Percentiles rank a stretch among this genome's conserved stretches.
Evolutionary conservation across 352 stramenopile genomes (phyloP).

Genomic region (Phytophthora tubulina): DNA sequence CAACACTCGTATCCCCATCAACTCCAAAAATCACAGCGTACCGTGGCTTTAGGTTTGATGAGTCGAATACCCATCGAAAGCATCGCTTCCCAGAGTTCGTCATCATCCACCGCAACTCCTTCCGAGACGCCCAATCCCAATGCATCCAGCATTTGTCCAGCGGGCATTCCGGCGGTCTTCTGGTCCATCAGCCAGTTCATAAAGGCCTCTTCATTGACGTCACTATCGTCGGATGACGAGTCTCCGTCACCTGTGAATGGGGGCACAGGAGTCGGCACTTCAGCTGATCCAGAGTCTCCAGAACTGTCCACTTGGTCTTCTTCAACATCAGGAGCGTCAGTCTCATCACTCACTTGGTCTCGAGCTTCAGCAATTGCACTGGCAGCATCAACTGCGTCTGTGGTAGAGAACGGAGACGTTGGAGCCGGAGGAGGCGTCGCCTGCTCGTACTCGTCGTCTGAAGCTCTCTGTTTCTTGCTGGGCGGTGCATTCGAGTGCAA

Average conservation of each 20-base stretch:
- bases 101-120: constrained; percentile 77
- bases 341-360: constrained; percentile 40
- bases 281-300: constrained; percentile 1
- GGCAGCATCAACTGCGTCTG: constrained; percentile 9
- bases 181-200: constrained; percentile 82
- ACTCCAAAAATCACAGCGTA: constrained; percentile 33
- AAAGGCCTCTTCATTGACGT: constrained; percentile 83
- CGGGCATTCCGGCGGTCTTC: constrained; percentile 69
- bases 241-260: constrained; percentile 34
- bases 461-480: constrained; percentile 83
- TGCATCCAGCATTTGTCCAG: constrained; percentile 80
- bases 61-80: constrained; percentile 87
- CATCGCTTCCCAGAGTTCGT: constrained; percentile 88
- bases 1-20: not conserved
- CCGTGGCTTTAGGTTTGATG: constrained; percentile 71
- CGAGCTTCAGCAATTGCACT: constrained; percentile 24
- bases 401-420: constrained; percentile 16
- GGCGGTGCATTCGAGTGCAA: constrained; percentile 62
- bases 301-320: constrained; percentile 26
- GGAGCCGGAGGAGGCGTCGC: constrained; percentile 31
- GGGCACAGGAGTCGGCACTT: constrained; percentile 21
- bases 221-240: constrained; percentile 44
- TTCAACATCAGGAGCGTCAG: constrained; percentile 33
- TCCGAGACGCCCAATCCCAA: constrained; percentile 85
- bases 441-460: constrained; percentile 77